Evolutionary conservation across 2,329 filamentous ascomycete species (phyloP), one percentile per base, ranked within the genome.

Genomic region (Fusarium verticillioides): DNA sequence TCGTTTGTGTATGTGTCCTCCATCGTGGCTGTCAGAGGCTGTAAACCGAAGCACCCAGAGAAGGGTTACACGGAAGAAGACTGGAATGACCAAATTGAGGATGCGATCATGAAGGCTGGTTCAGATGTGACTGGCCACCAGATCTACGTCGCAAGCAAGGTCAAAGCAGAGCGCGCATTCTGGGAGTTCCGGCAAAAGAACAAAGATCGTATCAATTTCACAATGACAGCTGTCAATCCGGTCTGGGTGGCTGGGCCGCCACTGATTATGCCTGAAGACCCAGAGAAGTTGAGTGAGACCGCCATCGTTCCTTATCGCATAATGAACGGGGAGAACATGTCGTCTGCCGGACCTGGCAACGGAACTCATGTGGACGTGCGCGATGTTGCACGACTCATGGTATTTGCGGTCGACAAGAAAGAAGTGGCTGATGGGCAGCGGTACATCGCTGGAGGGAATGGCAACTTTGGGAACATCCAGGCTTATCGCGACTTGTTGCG

Each of bases 361-460:
- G 64, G 66, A 43, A 64, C 65, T 1, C 66, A 69, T 23, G 66
- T 69, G 19, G 66, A 69, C 12, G 66, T 69, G 8, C 64, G 66
- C 1, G 66, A 69, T 15, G 66, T 69, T 15, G 66, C 58, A 15
- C 56, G 66, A 11, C 50, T 69, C 19, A 13, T 69, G 28, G 40
- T 69, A 0, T 69, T 69, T 34, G 50, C 64, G 1, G 58, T 63
- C 5, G 66, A 63, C 2, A 63, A 21, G 12, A 69, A 28, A 10
- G n/a, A 53, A 12, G 64, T 57, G 18, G 64, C 66, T 0, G 66
- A 69, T 16, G 58, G 64, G 3, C 58, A 69, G 26, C 66, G 66
- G 18, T 69, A 69, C 4, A 63, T 69, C 4, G 58, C 50, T 9
- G 66, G 66, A 1, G 64, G 64, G 9, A 64, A 57, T 15, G 16